Base-by-base conservation (phyloP, 2,329 filamentous ascomycete genomes). In the Cladosporium oxysporum region DNA sequence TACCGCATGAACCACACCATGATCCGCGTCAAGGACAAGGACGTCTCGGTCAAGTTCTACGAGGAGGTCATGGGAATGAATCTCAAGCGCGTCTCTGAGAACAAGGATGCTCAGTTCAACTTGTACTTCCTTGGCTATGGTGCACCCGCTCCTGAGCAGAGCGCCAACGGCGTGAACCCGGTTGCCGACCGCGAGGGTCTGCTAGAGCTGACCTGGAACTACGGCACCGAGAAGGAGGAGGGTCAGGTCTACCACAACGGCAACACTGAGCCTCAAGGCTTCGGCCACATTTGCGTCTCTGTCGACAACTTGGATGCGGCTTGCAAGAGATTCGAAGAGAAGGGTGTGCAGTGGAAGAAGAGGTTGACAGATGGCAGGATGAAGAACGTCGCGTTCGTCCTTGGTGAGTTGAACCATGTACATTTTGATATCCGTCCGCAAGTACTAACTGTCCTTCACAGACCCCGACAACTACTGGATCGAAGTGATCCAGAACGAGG, bases 301-400 rank as follows among this genome's bases (percentile, higher is more conserved):
- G 93, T 97, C 14, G 94, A 98, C 75, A 88, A 96, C 76, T 76
- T 98, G n/a, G 89, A 95, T 62, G 90, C 90, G 8, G 93, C 95
- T 11, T 97, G 94, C 80, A 81, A 89, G 75, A 87, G 93, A 16
- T 93, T 98, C 72, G 95, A 98, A 77, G 87, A 88, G 64, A 82
- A 91, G 75, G 87, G 90, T 6, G 90, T 94, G 64, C 89, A 86
- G 79, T 99, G 93, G 92, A 97, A 97, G 88, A 98, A 98, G 88
- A 86, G 91, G 70, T 84, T 98, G 68, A 96, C 92, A 1, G 94
- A 98, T 69, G 94, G 94, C 1, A 63, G 71, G 31, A 97, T 97
- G 93, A 94, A 91, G 84, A 92, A 95, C 70, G 89, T 98, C 63
- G 95, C 95, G 0, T 98, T 98, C 76, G 81, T 98, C 57, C 83